These are phyloP conservation scores for Euptelea pleiosperma DNA, from an alignment of 164 flowering plant genomes.

Conservation along the genomic window DNA sequence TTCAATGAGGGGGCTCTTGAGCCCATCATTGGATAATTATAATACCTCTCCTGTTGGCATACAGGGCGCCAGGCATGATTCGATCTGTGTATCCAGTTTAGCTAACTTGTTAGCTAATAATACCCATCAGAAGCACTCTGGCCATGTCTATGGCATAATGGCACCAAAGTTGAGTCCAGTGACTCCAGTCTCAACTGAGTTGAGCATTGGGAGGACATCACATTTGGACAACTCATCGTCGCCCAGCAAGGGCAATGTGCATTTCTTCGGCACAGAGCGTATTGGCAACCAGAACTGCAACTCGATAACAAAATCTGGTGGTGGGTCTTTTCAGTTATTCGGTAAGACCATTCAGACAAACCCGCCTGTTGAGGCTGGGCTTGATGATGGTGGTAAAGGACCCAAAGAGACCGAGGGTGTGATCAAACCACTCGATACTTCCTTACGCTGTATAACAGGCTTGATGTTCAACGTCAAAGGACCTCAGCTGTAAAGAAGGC, in stretches of 20 bases:
- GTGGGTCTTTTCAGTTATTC: slow-evolving; percentile 50
- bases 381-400: slow-evolving; percentile 26
- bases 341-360: slow-evolving; percentile 48
- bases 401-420: slow-evolving; percentile 21
- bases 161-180: slow-evolving; percentile 26
- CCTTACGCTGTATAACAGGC: slow-evolving; percentile 21
- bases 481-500: too few relatives aligned
- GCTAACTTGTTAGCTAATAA: slow-evolving; percentile 19
- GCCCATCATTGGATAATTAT: slow-evolving; percentile 22
- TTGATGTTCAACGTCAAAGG: slow-evolving; percentile 28
- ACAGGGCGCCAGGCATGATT: slow-evolving; percentile 97
- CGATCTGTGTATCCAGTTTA: slow-evolving; percentile 23
- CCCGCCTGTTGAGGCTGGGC: slow-evolving; percentile 31
- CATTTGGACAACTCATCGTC: slow-evolving; percentile 43
- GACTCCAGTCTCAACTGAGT: slow-evolving; percentile 57
- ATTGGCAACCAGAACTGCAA: slow-evolving; percentile 22
- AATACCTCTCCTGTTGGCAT: slow-evolving; percentile 72
- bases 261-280: slow-evolving; percentile 27
- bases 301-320: slow-evolving; percentile 20
- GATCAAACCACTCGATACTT: slow-evolving; percentile 13
- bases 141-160: slow-evolving; percentile 13
- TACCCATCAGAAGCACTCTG: slow-evolving; percentile 16
- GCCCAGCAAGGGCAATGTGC: slow-evolving; percentile 43
- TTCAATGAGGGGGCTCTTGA: slow-evolving; percentile 35
- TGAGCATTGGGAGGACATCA: slow-evolving; percentile 40